Base-by-base conservation (phyloP, 768 basidiomycete genomes). In the Hericium erinaceus region DNA sequence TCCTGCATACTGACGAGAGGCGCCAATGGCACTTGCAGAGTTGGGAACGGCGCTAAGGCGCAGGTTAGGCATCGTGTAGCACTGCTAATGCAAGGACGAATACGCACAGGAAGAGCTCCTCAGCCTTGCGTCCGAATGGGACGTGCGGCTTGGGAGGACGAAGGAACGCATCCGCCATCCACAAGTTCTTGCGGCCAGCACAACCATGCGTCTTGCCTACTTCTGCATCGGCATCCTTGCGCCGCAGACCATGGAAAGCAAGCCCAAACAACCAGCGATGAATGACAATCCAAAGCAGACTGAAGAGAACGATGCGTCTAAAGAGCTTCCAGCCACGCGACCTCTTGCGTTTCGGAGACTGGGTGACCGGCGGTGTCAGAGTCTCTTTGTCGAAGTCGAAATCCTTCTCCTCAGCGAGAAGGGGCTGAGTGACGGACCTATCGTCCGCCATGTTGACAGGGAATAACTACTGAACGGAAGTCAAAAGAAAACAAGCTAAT, bases 1-100 rank as follows among this genome's bases (percentile, higher is more conserved):
- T 12, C 75, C 71, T 9, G 83, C 73, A 58, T 74, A 84, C 49
- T 67, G 69, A 57, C 78, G 77, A 24, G 83, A 84, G 0, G 81
- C 74, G 28, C 69, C 68, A 28, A 77, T 67, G 10, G 81, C 81
- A 58, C 74, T 80, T 38, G 71, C 73, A 41, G 74, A 70, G 57
- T 80, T 73, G 1, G 82, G 82, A 38, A 84, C 69, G 10, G 77
- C 72, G 65, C 83, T 83, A 51, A 33, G 5, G 33, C 33, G 33
- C 33, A 33, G 33, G 33, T 33, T 33, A 33, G 33, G 9, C 7
- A 7, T 1, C 7, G 11, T 48, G 41, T 13, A 20, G 51, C 15
- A 10, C 12, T 51, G 11, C 20, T 16, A 50, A 28, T 26, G 24
- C 49, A 49, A 24, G 10, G 3, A 7, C 22, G 39, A 39, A 52